Conservation (phyloP, 2,329 filamentous ascomycete species). For the Aspergillus glaucus region DNA sequence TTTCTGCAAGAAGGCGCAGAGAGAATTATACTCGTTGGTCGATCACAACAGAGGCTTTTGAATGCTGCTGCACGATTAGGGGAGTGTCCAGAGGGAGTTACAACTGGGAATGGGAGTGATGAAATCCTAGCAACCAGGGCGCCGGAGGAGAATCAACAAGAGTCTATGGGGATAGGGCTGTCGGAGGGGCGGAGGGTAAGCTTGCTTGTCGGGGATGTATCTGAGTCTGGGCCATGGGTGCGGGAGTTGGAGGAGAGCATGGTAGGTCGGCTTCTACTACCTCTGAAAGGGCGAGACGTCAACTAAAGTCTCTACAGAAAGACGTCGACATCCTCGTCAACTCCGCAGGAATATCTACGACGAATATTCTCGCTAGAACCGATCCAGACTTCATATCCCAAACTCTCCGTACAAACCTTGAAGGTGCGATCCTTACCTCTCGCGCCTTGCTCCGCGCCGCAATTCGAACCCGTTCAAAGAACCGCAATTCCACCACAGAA, state of each 20-base stretch:
- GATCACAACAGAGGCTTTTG: slow-evolving; percentile 45
- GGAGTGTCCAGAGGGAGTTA: slow-evolving; percentile 3
- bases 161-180: not conserved
- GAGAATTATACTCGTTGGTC: slow-evolving; percentile 55
- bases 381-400: slow-evolving; percentile 46
- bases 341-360: slow-evolving; percentile 67
- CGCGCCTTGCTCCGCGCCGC: slow-evolving; percentile 31
- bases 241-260: slow-evolving; percentile 34
- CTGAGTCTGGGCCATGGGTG: slow-evolving; percentile 27
- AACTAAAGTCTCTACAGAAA: slow-evolving; percentile 13
- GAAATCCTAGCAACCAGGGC: slow-evolving; percentile 12
- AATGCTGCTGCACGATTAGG: slow-evolving; percentile 27
- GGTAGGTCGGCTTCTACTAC: slow-evolving; percentile 26
- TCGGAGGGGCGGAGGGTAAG: slow-evolving; percentile 9
- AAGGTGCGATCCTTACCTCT: slow-evolving; percentile 37
- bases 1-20: slow-evolving; percentile 58
- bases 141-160: slow-evolving; percentile 13
- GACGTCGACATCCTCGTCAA: slow-evolving; percentile 63
- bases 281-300: not conserved
- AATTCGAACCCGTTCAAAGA: slow-evolving; percentile 25
- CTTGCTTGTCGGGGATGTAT: slow-evolving; percentile 34
- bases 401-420: slow-evolving; percentile 65
- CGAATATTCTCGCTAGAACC: slow-evolving; percentile 56
- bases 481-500: slow-evolving; percentile 6
- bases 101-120: not conserved